Percentiles rank a stretch among this genome's conserved stretches.
Conservation (phyloP, 306 rosid species). For the Malus fusca region DNA sequence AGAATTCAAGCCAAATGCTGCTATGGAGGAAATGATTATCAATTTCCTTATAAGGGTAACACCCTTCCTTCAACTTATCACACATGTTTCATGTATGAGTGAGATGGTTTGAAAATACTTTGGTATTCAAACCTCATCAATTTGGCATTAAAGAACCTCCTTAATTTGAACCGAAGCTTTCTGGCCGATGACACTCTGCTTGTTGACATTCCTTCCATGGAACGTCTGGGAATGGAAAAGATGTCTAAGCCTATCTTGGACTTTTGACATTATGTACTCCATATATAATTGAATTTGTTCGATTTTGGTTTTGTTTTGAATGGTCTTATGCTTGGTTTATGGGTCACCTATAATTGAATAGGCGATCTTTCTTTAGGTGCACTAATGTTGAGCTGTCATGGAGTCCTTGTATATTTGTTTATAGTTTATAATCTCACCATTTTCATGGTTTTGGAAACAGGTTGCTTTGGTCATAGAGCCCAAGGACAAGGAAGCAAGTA, state of each 20-base stretch:
- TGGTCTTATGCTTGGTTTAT: neutral
- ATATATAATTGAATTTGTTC: neutral
- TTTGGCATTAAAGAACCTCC: neutral
- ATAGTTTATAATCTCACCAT: neutral
- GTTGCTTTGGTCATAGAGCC: constrained; percentile 98
- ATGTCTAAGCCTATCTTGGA: neutral
- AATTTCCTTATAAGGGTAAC: constrained; percentile 88
- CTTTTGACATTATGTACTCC: neutral
- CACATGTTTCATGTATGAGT: constrained; percentile 11
- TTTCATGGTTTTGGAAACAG: constrained; percentile 40
- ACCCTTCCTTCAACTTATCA: constrained; percentile 22
- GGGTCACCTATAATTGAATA: neutral
- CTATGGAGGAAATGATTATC: constrained; percentile 99
- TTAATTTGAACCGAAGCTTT: neutral
- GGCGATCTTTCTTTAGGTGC: neutral
- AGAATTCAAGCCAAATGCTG: constrained; percentile 99
- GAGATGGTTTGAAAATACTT: neutral
- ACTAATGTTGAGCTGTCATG: neutral
- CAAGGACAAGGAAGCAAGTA: constrained; percentile 91
- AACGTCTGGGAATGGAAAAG: neutral
- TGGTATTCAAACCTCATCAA: neutral
- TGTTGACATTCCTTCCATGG: neutral
- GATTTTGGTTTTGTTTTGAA: neutral
- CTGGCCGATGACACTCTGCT: neutral
- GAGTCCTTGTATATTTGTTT: neutral